phyloP scores from a whole-genome alignment of 1,139 yeast species.

The Magnusiomyces ingens region DNA sequence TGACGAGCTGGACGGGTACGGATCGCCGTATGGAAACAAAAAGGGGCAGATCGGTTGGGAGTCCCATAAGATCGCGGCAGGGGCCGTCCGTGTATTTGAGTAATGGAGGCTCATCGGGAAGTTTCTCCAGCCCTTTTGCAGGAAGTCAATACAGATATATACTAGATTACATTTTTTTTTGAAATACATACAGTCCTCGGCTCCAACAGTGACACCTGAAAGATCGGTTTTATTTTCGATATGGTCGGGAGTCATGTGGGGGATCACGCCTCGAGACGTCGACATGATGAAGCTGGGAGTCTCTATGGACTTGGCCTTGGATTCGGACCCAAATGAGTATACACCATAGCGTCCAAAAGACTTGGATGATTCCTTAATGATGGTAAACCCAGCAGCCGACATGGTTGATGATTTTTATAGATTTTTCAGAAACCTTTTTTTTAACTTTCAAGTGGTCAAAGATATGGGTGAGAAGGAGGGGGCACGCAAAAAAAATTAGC shows the following conservation, averaged over 20 bases:
- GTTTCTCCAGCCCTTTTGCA: constrained; percentile 23
- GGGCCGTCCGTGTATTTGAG: constrained; percentile 14
- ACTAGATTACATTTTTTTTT: no score
- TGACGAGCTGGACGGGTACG: constrained; percentile 29
- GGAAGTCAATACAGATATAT: no score
- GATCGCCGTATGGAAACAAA: constrained; percentile 28
- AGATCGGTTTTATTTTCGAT: constrained; percentile 19
- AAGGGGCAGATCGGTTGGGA: constrained; percentile 24
- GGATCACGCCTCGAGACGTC: constrained; percentile 36
- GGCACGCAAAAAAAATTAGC: background rate
- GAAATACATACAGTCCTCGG: constrained; percentile 27
- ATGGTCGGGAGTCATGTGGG: constrained; percentile 39
- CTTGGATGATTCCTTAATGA: constrained; percentile 1
- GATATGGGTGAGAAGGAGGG: background rate
- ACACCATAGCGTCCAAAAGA: constrained; percentile 1
- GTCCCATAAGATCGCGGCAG: constrained; percentile 20
- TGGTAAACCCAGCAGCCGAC: background rate
- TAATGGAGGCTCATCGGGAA: constrained; percentile 20
- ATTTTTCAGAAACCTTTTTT: no score
- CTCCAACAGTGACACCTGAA: constrained; percentile 25
- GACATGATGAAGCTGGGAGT: constrained; percentile 33
- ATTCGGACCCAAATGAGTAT: background rate
- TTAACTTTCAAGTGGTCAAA: no score
- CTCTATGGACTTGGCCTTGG: constrained; percentile 7
- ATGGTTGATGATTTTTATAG: background rate